Conservation (phyloP, 495 filamentous ascomycete species). For the Penicillium paxilli region DNA sequence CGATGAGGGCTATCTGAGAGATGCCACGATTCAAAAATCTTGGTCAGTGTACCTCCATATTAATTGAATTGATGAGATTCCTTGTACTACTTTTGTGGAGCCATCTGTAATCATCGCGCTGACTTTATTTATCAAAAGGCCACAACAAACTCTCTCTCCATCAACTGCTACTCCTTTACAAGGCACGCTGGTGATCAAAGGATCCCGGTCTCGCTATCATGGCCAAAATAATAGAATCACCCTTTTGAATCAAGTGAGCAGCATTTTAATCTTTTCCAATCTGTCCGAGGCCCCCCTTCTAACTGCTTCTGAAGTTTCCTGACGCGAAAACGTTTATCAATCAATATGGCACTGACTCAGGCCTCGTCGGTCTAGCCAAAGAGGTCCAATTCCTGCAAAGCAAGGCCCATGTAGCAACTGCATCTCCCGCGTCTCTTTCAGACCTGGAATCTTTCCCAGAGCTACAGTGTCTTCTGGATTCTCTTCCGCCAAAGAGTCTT, state of each 20-base stretch:
- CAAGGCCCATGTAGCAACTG: constrained; percentile 10
- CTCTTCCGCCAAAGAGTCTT: constrained; percentile 19
- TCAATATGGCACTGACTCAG: constrained; percentile 15
- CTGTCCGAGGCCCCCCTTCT: not conserved
- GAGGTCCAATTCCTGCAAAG: constrained; percentile 31
- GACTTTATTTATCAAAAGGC: not conserved
- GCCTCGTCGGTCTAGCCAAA: constrained; percentile 21
- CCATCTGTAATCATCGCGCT: not conserved
- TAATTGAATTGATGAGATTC: too few species aligned
- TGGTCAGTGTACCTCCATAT: constrained; percentile 3
- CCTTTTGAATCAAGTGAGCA: constrained; percentile 24
- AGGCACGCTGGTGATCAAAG: constrained; percentile 27
- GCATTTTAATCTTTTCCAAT: too few species aligned
- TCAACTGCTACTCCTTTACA: constrained; percentile 1
- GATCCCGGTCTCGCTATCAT: constrained; percentile 25
- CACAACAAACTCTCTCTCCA: not conserved
- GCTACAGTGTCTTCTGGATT: constrained; percentile 9
- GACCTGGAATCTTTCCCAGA: constrained; percentile 16
- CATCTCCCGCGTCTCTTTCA: constrained; percentile 19
- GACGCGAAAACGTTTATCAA: constrained; percentile 27
- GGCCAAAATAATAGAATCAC: constrained; percentile 24
- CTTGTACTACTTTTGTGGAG: too few species aligned
- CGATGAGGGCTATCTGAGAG: constrained; percentile 1
- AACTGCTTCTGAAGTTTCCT: constrained; percentile 11
- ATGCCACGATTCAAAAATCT: constrained; percentile 2